Base-by-base conservation (phyloP, 257 asterid species). In the Solanum gandarillasii region DNA sequence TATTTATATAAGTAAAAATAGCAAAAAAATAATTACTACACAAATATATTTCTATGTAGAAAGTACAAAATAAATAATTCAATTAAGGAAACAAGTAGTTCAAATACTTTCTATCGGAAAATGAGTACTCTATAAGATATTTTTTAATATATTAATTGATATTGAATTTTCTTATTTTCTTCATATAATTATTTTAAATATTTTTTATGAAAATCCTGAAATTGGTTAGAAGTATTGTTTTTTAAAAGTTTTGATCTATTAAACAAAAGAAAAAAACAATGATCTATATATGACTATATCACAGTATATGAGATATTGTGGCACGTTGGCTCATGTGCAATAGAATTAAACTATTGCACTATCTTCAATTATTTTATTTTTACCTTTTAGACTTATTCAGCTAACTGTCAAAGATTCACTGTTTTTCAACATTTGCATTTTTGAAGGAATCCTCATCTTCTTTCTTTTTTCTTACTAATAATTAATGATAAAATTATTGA, bases 321-420 rank as follows among this genome's bases (percentile, higher is more conserved):
- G 68, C 68, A 46, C 39, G 35, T 46, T 27, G 85, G 68, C 67
- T 81, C 41, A 81, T 29, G 85, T 81, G 85, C 85, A 46, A 46
- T 13, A 2, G 16, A 9, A 46, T 43, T 81, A 27, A 46, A 81
- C 27, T 72, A 85, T 72, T 74, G 75, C 92, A 91, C 93, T 46
- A 29, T 87, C 74, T 12, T 67, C 70, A 55, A 12, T 79, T 75
- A 6, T 18, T 86, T 39, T 36, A 79, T 67, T 20, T 39, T 0
- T 82, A 1, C 29, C 12, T 39, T 73, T 73, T 4, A 46, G 41
- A 46, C 85, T 46, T 36, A 78, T 79, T 79, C n/a, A 27, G 67
- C 39, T 27, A 81, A 29, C 68, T 27, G 85, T 27, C 68, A 46
- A 81, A 29, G 39, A 27, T 81, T 7, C 68, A 27, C 85, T 81